Base-by-base conservation (phyloP, 192 early-diverging fungal genomes). In the Chytriomyces sp. region DNA sequence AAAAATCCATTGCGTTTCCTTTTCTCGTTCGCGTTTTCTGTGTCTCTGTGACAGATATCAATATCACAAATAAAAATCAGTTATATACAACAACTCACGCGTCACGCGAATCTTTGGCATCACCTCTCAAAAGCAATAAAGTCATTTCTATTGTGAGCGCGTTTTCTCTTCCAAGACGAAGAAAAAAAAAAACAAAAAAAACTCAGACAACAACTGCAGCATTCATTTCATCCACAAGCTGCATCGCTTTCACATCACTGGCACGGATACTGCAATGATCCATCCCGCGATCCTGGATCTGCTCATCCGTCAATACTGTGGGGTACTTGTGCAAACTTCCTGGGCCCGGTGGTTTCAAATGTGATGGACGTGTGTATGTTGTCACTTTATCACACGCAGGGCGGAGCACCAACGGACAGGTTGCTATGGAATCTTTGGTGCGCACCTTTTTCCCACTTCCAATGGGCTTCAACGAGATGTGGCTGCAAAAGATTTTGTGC, bases 221-320 rank as follows among this genome's bases (percentile, higher is more conserved):
- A 35, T 64, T 64, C 20, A 64, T 11, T 5, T 64, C 62, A 26
- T 64, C 62, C 20, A 64, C 28, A 64, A 16, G 28, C 62, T 64
- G 11, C 62, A 64, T 64, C 18, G 5, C 62, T 28, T 64, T 64
- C 18, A 64, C 26, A 26, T 64, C 62, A 64, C 62, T 64, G 10
- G 62, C 62, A 1, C 62, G 62, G 26, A 64, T 64, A 20, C n/a
- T 26, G 28, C 62, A 64, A n/a, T 11, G 28, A 26, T 64, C 62
- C 62, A 64, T 11, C 10, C 10, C 10, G 1, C 62, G 11, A 0
- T 64, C 62, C n/a, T 10, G 20, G 5, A 64, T 64, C 26, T 16
- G n/a, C 62, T n/a, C 62, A 5, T 64, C 62, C 28, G 62, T 64
- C 18, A 64, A 1, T 1, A 26, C 0, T 1, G 65, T 45, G 3